phyloP scores from a whole-genome alignment of 1,284 basidiomycete species.

The Microstroma glucosiphilum region DNA sequence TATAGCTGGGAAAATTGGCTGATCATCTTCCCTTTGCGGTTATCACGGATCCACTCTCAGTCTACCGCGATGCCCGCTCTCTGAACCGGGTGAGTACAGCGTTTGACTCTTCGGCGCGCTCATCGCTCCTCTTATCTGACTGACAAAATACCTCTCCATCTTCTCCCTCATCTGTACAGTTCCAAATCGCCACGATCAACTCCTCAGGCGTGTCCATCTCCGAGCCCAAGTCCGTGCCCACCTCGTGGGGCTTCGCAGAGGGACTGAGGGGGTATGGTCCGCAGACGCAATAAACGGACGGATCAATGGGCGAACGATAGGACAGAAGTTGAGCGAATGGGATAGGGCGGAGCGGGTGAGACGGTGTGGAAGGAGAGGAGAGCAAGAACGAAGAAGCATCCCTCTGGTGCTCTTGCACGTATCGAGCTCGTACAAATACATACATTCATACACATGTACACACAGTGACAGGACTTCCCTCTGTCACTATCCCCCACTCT shows the following conservation, averaged over 20 bases:
- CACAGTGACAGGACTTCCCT: too few species aligned
- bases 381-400: too few species aligned
- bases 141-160: neutral
- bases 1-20: neutral
- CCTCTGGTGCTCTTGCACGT: too few species aligned
- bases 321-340: too few species aligned
- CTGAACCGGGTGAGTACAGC: slow-evolving; percentile 73
- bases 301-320: neutral
- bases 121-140: neutral
- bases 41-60: slow-evolving; percentile 12
- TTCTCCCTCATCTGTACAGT: slow-evolving; percentile 57
- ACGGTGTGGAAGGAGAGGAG: too few species aligned
- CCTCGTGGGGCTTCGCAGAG: slow-evolving; percentile 88
- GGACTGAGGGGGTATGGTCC: slow-evolving; percentile 65
- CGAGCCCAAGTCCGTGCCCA: slow-evolving; percentile 69
- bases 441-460: too few species aligned
- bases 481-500: neutral
- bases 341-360: too few species aligned
- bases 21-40: neutral
- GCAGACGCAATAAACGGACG: slow-evolving; percentile 39
- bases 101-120: neutral
- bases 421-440: too few species aligned
- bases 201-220: slow-evolving; percentile 71
- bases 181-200: slow-evolving; percentile 87
- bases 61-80: slow-evolving; percentile 92